These are phyloP conservation scores for Boletus semigastroideus DNA, from an alignment of 1,284 basidiomycete genomes.

Conservation along the genomic window DNA sequence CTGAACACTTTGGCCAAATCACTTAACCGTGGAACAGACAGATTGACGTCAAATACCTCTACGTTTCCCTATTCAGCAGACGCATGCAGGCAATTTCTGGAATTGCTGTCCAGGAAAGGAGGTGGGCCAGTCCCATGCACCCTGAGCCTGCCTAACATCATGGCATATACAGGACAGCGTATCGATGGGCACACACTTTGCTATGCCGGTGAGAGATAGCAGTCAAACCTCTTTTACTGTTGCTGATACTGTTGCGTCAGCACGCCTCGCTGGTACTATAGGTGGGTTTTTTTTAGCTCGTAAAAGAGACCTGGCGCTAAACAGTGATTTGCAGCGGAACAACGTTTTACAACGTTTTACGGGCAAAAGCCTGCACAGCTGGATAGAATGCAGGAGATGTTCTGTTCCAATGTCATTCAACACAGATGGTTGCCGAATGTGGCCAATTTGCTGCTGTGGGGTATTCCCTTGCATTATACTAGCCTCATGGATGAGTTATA, in stretches of 20 bases:
- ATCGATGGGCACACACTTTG: constrained; percentile 36
- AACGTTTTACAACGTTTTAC: constrained; percentile 31
- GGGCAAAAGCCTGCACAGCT: constrained; percentile 29
- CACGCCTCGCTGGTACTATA: constrained; percentile 32
- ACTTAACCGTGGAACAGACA: constrained; percentile 32
- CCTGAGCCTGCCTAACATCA: background rate
- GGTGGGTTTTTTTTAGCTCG: constrained; percentile 4
- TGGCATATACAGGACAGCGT: constrained; percentile 17
- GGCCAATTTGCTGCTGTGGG: constrained; percentile 28
- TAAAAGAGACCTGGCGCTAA: background rate
- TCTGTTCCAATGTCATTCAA: constrained; percentile 11
- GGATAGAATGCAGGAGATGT: constrained; percentile 34
- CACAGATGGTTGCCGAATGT: constrained; percentile 23
- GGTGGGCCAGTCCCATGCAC: constrained; percentile 14
- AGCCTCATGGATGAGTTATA: constrained; percentile 30
- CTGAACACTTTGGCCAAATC: background rate
- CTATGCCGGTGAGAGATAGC: constrained; percentile 29
- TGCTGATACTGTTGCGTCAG: constrained; percentile 17
- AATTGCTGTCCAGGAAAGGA: constrained; percentile 24
- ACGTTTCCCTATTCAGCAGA: constrained; percentile 44
- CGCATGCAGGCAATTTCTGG: constrained; percentile 31
- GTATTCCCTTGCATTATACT: constrained; percentile 28
- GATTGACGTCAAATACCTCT: constrained; percentile 42
- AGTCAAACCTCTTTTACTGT: background rate
- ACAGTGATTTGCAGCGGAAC: constrained; percentile 18